phyloP scores from a whole-genome alignment of 2,329 filamentous ascomycete genomes.

The Aspergillus terreus region DNA sequence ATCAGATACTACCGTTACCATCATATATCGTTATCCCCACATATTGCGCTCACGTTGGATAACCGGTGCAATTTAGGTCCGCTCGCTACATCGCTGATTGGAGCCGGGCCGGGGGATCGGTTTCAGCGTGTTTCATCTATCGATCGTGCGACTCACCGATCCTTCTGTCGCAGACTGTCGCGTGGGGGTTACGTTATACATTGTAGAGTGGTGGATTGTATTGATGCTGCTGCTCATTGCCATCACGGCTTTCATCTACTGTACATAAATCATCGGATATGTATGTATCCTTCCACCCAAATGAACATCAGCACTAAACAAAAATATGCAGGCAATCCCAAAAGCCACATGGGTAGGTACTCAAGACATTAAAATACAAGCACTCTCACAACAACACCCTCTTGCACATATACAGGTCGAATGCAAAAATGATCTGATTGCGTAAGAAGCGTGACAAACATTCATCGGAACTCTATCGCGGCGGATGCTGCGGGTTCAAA shows the following conservation, averaged over 20 bases:
- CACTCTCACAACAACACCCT: not conserved
- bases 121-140: not conserved
- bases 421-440: conserved; percentile 5
- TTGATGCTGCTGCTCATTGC: too few relatives aligned
- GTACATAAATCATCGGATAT: conserved; percentile 11
- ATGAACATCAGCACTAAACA: not conserved
- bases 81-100: not conserved
- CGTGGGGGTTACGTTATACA: too few relatives aligned
- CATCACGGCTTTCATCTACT: conserved; percentile 12
- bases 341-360: not conserved
- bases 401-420: not conserved
- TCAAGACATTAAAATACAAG: conserved; percentile 8
- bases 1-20: too few relatives aligned
- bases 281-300: not conserved
- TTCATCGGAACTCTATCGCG: conserved; percentile 16
- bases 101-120: not conserved
- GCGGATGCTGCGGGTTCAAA: conserved; percentile 25
- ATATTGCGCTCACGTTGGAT: not conserved
- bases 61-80: not conserved
- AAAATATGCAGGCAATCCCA: not conserved
- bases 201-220: too few relatives aligned
- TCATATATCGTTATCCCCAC: not conserved
- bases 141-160: not conserved
- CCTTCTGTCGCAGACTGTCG: not conserved
- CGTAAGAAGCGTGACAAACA: not conserved